Base-by-base conservation (phyloP, 1,139 yeast species). In the Scheffersomyces parashehatae region DNA sequence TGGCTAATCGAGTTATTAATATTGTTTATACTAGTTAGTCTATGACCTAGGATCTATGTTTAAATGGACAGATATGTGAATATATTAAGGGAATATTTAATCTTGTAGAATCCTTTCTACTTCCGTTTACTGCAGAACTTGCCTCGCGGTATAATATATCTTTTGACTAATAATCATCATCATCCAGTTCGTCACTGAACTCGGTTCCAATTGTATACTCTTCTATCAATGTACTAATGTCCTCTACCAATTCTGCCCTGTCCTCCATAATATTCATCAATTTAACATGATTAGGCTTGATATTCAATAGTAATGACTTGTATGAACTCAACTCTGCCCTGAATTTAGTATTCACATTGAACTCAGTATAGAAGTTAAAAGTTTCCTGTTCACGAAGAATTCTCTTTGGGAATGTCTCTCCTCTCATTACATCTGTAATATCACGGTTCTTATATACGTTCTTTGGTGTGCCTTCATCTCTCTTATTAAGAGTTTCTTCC, bases 241-340 rank as follows among this genome's bases (percentile, higher is more conserved):
- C 76, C 43, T 88, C 86, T 24, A 82, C 66, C 45, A 85, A 55
- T 45, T 85, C 91, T 31, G 79, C 83, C 46, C 86, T 75, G 39
- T 85, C 91, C 42, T 83, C 91, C n/a, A 78, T 74, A n/a, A 65
- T 47, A 3, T 46, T 51, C 47, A 71, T 55, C 56, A 28, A 46
- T 28, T 26, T 46, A 40, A 28, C 40, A 48, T 36, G 29, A 29
- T 46, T 42, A 13, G 43, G 52, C 31, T 64, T 69, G 30, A 68
- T 64, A 38, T 70, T 68, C 0, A 72, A 59, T 1, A 84, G 75
- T 30, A 72, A 58, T 10, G 70, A 66, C 8, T 69, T 67, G 77
- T 82, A 82, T 2, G 67, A 65, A 46, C 70, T 68, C 41, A 85
- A 65, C 10, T 71, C 66, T 9, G 65, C 56, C 38, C 76, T 67